Base-by-base conservation (phyloP, 2,329 filamentous ascomycete species). In the Colletotrichum scovillei region DNA sequence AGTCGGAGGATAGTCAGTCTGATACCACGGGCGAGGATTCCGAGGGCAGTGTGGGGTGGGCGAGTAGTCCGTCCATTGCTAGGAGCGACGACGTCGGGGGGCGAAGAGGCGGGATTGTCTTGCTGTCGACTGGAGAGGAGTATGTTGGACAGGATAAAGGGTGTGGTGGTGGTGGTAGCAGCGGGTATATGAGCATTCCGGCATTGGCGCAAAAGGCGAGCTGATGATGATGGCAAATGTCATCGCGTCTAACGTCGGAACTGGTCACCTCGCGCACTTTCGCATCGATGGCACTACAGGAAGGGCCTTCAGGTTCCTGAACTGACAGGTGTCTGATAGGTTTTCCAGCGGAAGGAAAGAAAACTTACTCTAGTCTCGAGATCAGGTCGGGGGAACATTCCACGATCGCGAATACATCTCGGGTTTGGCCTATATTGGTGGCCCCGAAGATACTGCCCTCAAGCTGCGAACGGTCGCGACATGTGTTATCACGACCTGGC, bases 81-180 rank as follows among this genome's bases (percentile, higher is more conserved):
- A 60, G 32, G 19, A 66, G 60, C 56, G 70, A 73, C 24, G 70
- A 65, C 2, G 46, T 55, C 4, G 60, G 35, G 16, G 30, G 60
- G 5, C 46, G 46, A 3, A 49, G 19, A 32, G 60, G 55, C 3
- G 56, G 35, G 2, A 35, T 49, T 2, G n/a, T 73, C 32, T 46
- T 71, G 46, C 7, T 73, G 56, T 65, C 59, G 7, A 73, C 60
- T 1, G 71, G 71, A 5, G 71, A 73, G 30, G 49, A 71, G n/a
- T 73, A 49, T 19, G 42, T 57, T 1, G 53, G 71, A 1, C 46
- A 56, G 22, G 60, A 38, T 1, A 62, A 73, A n/a, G 55, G 24
- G 6, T 49, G 38, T 26, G 55, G 12, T 5, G 46, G 12, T 5
- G 46, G 49, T 19, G 11, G 5, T 60, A 28, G 46, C 60, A 28